phyloP scores from a whole-genome alignment of 306 rosid genomes.

The Quercus parvula region DNA sequence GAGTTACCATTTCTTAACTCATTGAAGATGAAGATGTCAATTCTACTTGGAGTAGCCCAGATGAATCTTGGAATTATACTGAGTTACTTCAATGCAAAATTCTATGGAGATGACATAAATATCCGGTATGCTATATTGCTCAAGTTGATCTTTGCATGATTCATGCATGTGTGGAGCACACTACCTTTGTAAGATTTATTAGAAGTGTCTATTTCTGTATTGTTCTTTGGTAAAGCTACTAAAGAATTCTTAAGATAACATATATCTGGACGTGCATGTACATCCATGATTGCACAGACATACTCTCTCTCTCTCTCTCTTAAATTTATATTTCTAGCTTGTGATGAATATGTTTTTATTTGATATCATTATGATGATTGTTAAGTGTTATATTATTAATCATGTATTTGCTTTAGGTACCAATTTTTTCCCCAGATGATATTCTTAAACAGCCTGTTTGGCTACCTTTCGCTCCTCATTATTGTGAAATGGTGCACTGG shows the following conservation, averaged over 20 bases:
- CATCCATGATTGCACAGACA: background rate
- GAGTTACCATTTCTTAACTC: conserved; percentile 97
- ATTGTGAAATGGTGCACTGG: conserved; percentile 94
- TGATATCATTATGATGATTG: background rate
- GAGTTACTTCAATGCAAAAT: conserved; percentile 78
- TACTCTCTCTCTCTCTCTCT: background rate
- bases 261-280: background rate
- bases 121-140: conserved; percentile 42
- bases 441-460: conserved; percentile 88
- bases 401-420: conserved; percentile 53
- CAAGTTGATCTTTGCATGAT: background rate
- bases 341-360: background rate
- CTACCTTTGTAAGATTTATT: background rate
- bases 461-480: conserved; percentile 80
- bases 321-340: background rate
- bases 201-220: background rate
- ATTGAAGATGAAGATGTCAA: conserved; percentile 97
- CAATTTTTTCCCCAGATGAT: conserved; percentile 87
- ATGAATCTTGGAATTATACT: conserved; percentile 94
- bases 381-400: background rate
- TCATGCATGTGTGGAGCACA: background rate
- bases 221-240: background rate
- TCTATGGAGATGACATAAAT: conserved; percentile 55
- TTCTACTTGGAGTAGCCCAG: conserved; percentile 91
- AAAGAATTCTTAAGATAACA: background rate